phyloP scores from a whole-genome alignment of 176 grass and related monocot genomes.

The Elymus sibiricus region DNA sequence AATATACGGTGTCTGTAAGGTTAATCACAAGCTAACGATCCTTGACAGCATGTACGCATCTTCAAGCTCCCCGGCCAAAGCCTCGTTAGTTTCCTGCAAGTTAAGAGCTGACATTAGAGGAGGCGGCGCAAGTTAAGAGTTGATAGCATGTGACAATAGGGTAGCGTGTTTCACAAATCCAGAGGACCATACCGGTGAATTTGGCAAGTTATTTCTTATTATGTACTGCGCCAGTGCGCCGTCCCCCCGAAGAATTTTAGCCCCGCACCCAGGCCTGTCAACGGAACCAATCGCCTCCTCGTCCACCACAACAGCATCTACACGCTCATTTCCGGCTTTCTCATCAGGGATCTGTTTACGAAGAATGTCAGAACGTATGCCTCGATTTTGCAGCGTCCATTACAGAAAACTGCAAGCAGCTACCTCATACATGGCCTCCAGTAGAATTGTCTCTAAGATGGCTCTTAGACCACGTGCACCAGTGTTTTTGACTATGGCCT shows the following conservation, averaged over 20 bases:
- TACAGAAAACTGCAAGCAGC: slow-evolving; percentile 16
- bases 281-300: slow-evolving; percentile 72
- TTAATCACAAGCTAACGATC: slow-evolving; percentile 67
- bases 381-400: neutral
- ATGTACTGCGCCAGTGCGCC: slow-evolving; percentile 73
- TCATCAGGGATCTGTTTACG: slow-evolving; percentile 72
- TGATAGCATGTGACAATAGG: neutral
- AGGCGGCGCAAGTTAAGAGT: neutral
- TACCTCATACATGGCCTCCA: slow-evolving; percentile 99
- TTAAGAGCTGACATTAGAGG: neutral
- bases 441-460: slow-evolving; percentile 82
- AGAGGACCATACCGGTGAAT: slow-evolving; percentile 26
- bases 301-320: slow-evolving; percentile 92
- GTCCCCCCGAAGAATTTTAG: slow-evolving; percentile 89
- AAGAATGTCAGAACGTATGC: slow-evolving; percentile 24
- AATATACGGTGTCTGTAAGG: slow-evolving; percentile 43
- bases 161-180: neutral
- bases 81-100: slow-evolving; percentile 48
- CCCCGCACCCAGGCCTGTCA: slow-evolving; percentile 58
- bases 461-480: slow-evolving; percentile 91
- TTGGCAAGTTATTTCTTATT: slow-evolving; percentile 46
- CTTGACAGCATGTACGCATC: slow-evolving; percentile 71
- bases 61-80: slow-evolving; percentile 55
- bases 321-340: slow-evolving; percentile 64
- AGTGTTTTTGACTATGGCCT: slow-evolving; percentile 73